Base-by-base conservation (phyloP, 2,329 filamentous ascomycete species). In the Kalmusia sp. region DNA sequence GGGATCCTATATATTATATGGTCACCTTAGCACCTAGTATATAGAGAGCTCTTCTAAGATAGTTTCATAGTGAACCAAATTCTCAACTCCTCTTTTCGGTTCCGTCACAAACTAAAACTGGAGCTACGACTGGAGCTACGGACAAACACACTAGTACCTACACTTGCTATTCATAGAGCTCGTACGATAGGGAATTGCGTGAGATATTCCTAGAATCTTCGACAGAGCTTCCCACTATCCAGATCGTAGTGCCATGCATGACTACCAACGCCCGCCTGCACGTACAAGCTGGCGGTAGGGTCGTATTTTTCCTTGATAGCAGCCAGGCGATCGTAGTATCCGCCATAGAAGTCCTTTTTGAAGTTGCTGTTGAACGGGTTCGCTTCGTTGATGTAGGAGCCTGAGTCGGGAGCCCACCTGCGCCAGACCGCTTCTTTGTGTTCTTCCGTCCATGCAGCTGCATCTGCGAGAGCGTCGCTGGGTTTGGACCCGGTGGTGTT, bases 191-290 rank as follows among this genome's bases (percentile, higher is more conserved):
- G n/a, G n/a, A n/a, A n/a, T n/a, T n/a, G n/a, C n/a, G n/a, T n/a
- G n/a, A n/a, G n/a, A n/a, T n/a, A n/a, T n/a, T n/a, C n/a, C n/a
- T n/a, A n/a, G n/a, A n/a, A n/a, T n/a, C n/a, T n/a, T n/a, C 34
- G 45, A 22, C 62, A 69, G 15, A 66, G 52, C 47, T 51, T 61
- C 1, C 62, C 64, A 41, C 43, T 58, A 28, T 64, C 53, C 33
- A 68, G 38, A 41, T 66, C 51, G 35, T 67, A 68, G 24, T 61
- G 43, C 62, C 62, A 68, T 2, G 14, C 27, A 34, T 68, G 60
- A 28, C 52, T 65, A 2, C 59, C 65, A 4, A 65, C 59, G 2
- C 63, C 58, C 6, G 54, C 48, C n/a, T 63, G n/a, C 17, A 65
- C 62, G 17, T 52, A 67, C 44, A 67, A 49, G 22, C 57, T 64